Evolutionary conservation across 495 filamentous ascomycete species (phyloP).

Genomic region (Pseudomonodictys pantanalensis): DNA sequence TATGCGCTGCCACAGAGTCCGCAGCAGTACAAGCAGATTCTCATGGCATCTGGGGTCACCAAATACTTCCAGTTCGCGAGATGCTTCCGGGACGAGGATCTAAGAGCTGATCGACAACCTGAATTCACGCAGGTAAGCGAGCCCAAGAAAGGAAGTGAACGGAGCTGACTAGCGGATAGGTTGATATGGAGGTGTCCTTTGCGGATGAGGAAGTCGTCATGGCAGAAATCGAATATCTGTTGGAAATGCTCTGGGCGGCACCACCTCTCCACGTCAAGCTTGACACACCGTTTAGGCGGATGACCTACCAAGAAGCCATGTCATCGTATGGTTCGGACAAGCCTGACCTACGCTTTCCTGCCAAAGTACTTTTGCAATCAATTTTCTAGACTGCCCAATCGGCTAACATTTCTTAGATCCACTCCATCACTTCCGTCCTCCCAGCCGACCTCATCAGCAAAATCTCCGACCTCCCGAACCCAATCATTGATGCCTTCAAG

Average conservation of each 20-base stretch:
- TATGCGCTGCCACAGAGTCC: constrained; percentile 96
- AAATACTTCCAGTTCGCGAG: constrained; percentile 89
- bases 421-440: constrained; percentile 58
- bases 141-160: neutral
- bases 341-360: constrained; percentile 71
- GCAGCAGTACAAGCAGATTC: constrained; percentile 97
- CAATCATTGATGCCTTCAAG: constrained; percentile 70
- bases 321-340: constrained; percentile 81
- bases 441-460: constrained; percentile 65
- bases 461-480: constrained; percentile 61
- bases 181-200: constrained; percentile 92
- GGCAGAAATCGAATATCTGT: constrained; percentile 60
- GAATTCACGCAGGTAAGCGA: constrained; percentile 84
- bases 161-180: constrained; percentile 44
- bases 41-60: constrained; percentile 84
- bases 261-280: constrained; percentile 37
- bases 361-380: constrained; percentile 45
- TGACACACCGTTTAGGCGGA: constrained; percentile 49
- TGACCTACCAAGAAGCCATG: constrained; percentile 80
- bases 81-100: constrained; percentile 95
- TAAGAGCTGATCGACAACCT: constrained; percentile 88
- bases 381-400: neutral
- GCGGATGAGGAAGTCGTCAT: constrained; percentile 72
- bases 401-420: constrained; percentile 51
- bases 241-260: constrained; percentile 55